Evolutionary conservation across 2,329 filamentous ascomycete genomes (phyloP).

Genomic region (Alternaria arbusti): DNA sequence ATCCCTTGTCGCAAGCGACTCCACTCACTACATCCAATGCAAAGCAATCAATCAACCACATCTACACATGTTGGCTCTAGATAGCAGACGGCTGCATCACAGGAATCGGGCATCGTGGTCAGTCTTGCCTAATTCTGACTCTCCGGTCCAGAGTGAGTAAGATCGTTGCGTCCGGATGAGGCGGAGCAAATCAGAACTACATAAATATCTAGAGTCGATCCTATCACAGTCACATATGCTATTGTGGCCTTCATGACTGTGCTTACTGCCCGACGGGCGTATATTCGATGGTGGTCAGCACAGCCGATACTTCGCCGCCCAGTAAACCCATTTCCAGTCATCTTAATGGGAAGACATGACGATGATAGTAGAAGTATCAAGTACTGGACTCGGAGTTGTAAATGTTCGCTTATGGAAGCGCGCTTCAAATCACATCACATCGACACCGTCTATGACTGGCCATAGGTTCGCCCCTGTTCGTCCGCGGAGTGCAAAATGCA

Average conservation of each 20-base stretch:
- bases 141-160: neutral
- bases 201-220: neutral
- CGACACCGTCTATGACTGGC: neutral
- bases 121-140: neutral
- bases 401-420: neutral
- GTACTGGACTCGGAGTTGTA: neutral
- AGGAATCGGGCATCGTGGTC: neutral
- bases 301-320: neutral
- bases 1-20: neutral
- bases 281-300: neutral
- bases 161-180: neutral
- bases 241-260: neutral
- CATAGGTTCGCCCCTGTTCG: neutral
- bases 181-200: neutral
- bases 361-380: neutral
- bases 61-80: neutral
- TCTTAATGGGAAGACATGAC: neutral
- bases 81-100: neutral
- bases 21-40: neutral
- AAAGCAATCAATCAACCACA: neutral
- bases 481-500: neutral
- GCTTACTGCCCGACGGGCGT: neutral
- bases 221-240: neutral
- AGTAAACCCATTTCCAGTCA: neutral
- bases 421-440: neutral